Conservation (phyloP, 495 filamentous ascomycete species). For the Podospora sp. region DNA sequence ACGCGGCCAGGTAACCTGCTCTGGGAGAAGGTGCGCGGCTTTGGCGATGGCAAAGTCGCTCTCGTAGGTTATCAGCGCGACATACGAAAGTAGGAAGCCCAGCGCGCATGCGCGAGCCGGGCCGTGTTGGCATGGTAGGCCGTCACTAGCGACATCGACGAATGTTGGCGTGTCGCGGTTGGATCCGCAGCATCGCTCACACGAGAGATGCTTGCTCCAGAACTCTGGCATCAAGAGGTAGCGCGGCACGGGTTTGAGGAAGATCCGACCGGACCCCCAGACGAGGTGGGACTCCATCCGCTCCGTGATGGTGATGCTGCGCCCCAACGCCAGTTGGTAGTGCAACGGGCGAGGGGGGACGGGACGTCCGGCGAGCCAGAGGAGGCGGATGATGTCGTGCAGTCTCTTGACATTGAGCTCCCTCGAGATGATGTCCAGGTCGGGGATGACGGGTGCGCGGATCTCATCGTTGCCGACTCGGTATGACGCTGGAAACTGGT, state of each 20-base stretch:
- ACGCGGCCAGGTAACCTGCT: slow-evolving; percentile 24
- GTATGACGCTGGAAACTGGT: slow-evolving; percentile 11
- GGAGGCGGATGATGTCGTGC: slow-evolving; percentile 38
- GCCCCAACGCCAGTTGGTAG: slow-evolving; percentile 42
- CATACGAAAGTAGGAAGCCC: slow-evolving; percentile 45
- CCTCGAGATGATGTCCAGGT: slow-evolving; percentile 5
- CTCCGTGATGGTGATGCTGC: slow-evolving; percentile 19
- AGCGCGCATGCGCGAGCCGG: slow-evolving; percentile 27
- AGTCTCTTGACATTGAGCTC: slow-evolving; percentile 40
- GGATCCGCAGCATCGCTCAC: too few species aligned
- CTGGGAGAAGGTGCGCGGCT: slow-evolving; percentile 38
- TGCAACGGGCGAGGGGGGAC: slow-evolving; percentile 53
- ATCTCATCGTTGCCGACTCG: background rate
- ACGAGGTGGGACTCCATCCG: slow-evolving; percentile 29
- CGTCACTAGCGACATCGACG: too few species aligned
- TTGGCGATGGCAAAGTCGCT: slow-evolving; percentile 45
- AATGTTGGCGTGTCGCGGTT: too few species aligned
- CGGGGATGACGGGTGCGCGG: background rate
- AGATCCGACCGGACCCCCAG: slow-evolving; percentile 31
- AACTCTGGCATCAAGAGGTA: slow-evolving; percentile 46
- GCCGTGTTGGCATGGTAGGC: too few species aligned
- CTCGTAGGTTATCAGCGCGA: slow-evolving; percentile 38
- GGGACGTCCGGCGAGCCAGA: slow-evolving; percentile 55
- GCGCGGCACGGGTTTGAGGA: slow-evolving; percentile 50
- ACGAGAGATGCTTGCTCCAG: slow-evolving; percentile 37